phyloP scores from a whole-genome alignment of 306 rosid genomes.

The Begonia masoniana region DNA sequence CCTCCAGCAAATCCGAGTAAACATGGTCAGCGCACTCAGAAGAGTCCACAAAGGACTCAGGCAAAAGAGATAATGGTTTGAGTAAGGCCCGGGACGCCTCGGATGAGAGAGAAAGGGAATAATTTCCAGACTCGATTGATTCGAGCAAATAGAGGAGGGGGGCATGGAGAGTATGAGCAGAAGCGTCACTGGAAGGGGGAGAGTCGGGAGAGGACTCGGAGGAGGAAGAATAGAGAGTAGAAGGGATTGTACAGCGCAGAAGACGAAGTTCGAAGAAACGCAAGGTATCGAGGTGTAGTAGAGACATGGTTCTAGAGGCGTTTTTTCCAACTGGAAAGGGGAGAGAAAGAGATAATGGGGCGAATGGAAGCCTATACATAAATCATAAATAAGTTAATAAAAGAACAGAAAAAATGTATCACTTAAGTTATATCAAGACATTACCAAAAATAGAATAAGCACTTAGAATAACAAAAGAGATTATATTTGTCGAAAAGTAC shows the following conservation, averaged over 20 bases:
- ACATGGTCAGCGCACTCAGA: constrained; percentile 33
- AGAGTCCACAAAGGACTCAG: constrained; percentile 14
- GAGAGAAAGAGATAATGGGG: no score
- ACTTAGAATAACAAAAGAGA: no score
- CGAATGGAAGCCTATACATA: no score
- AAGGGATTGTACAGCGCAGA: background rate
- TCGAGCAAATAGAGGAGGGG: constrained; percentile 28
- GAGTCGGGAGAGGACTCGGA: background rate
- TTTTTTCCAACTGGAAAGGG: no score
- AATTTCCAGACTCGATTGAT: constrained; percentile 50
- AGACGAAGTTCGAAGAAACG: background rate
- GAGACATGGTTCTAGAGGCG: background rate
- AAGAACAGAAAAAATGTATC: no score
- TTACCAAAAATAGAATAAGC: no score
- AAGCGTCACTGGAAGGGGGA: background rate
- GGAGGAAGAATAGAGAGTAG: background rate
- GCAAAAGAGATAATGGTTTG: constrained; percentile 18
- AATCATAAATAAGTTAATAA: no score
- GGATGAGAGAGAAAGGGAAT: constrained; percentile 40
- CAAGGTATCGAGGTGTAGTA: background rate
- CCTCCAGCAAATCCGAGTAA: constrained; percentile 43
- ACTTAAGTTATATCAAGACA: no score
- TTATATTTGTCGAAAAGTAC: no score
- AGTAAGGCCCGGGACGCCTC: constrained; percentile 29
- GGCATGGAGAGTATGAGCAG: constrained; percentile 8